These are phyloP conservation scores for Borovskyia barvae DNA, from an alignment of 208 protist genomes.

Conservation along the genomic window DNA sequence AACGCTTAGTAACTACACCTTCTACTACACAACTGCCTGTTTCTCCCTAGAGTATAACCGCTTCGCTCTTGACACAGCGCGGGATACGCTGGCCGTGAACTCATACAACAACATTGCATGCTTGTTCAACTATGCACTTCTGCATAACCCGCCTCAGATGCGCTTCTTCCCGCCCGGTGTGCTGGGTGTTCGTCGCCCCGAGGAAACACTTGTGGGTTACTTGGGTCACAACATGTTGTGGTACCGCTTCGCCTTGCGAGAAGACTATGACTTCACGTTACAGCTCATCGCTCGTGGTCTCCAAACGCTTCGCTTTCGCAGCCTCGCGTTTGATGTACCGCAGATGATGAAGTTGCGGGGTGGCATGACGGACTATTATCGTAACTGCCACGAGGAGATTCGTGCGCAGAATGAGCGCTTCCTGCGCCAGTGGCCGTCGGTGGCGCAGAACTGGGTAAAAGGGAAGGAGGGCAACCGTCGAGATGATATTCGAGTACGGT, in stretches of 20 bases:
- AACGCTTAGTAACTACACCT: constrained; percentile 24
- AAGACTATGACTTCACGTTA: constrained; percentile 91
- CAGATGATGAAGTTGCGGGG: constrained; percentile 79
- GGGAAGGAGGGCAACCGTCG: constrained; percentile 55
- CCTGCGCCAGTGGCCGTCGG: constrained; percentile 61
- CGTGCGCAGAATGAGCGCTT: constrained; percentile 66
- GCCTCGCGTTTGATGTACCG: constrained; percentile 78
- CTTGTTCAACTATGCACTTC: constrained; percentile 68
- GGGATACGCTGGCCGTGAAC: constrained; percentile 58
- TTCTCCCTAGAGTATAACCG: constrained; percentile 83
- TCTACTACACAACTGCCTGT: constrained; percentile 46
- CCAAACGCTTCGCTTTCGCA: constrained; percentile 76
- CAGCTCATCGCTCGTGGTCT: constrained; percentile 79
- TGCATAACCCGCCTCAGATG: constrained; percentile 52
- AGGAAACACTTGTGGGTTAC: constrained; percentile 47
- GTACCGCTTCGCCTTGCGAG: constrained; percentile 83
- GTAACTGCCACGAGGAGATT: constrained; percentile 64
- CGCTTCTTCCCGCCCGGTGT: constrained; percentile 40
- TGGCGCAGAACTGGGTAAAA: constrained; percentile 78
- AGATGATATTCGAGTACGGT: constrained; percentile 77
- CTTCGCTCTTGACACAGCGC: constrained; percentile 54
- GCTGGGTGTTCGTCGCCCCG: constrained; percentile 27
- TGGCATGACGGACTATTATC: constrained; percentile 91
- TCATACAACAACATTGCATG: constrained; percentile 90
- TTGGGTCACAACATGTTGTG: constrained; percentile 52